Conservation (phyloP, 2,329 filamentous ascomycete species). For the Tolypocladium pustulatum region DNA sequence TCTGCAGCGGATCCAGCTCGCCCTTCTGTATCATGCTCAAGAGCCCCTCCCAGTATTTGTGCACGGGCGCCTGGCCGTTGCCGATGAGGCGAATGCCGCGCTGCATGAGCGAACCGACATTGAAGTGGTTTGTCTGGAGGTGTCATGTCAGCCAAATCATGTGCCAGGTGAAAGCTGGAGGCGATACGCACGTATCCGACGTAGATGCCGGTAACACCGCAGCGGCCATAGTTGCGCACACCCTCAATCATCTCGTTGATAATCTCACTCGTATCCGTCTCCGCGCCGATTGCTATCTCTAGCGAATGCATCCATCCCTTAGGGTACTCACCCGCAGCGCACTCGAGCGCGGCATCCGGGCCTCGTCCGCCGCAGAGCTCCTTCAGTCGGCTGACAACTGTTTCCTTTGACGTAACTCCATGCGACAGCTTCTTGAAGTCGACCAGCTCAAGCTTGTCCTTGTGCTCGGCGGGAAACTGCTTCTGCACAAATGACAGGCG, state of each 20-base stretch:
- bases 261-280: conserved; percentile 78
- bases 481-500: conserved; percentile 58
- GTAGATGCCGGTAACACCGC: conserved; percentile 66
- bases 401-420: conserved; percentile 46
- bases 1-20: conserved; percentile 64
- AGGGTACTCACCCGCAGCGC: conserved; percentile 49
- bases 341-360: conserved; percentile 65
- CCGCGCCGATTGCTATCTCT: conserved; percentile 51
- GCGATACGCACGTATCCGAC: conserved; percentile 42
- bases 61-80: conserved; percentile 60
- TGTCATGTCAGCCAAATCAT: background rate
- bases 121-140: conserved; percentile 64
- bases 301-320: conserved; percentile 52
- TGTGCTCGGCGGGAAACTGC: conserved; percentile 40
- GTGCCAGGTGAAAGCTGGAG: background rate
- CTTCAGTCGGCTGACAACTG: conserved; percentile 62
- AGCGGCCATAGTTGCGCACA: conserved; percentile 62
- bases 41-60: conserved; percentile 76
- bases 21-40: conserved; percentile 55
- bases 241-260: conserved; percentile 70
- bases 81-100: conserved; percentile 70
- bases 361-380: conserved; percentile 63
- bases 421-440: conserved; percentile 53
- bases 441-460: conserved; percentile 51
- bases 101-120: conserved; percentile 77